A percentile compares a stretch with the other conserved stretches of the same genome.
Evolutionary conservation across 129 eudicot genomes (phyloP).

Genomic region (Gnaphalium uliginosum): DNA sequence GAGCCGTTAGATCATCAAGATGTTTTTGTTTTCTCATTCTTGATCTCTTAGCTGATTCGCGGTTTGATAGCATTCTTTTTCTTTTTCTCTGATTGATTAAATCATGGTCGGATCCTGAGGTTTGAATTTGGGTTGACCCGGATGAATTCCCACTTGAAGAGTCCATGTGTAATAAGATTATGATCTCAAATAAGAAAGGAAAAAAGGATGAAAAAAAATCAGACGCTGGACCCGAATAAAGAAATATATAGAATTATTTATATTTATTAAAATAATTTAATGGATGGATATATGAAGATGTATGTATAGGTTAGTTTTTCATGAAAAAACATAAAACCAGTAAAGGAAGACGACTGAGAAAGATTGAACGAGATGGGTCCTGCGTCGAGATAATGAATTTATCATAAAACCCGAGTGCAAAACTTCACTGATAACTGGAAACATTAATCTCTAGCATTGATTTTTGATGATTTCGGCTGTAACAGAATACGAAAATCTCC

Average conservation of each 20-base stretch:
- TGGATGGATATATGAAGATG: neutral
- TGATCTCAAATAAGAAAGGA: neutral
- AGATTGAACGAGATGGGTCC: conserved; percentile 85
- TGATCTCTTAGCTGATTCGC: conserved; percentile 75
- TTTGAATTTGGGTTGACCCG: conserved; percentile 40
- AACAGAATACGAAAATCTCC: neutral
- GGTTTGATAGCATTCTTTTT: conserved; percentile 67
- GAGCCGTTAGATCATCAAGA: conserved; percentile 53
- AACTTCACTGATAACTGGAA: conserved; percentile 59
- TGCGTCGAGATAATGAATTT: conserved; percentile 57
- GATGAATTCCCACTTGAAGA: conserved; percentile 53
- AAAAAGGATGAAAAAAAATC: neutral
- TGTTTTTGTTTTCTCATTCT: conserved; percentile 70
- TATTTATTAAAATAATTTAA: neutral
- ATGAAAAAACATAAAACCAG: conserved; percentile 87
- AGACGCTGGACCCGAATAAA: conserved; percentile 28
- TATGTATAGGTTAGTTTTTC: conserved; percentile 17
- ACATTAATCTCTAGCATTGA: conserved; percentile 51
- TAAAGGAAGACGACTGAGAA: conserved; percentile 79
- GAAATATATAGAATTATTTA: neutral
- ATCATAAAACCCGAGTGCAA: conserved; percentile 62
- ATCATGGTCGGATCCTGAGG: conserved; percentile 56
- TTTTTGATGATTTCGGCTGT: neutral
- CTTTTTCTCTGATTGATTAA: conserved; percentile 60
- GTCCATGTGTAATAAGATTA: conserved; percentile 37